Evolutionary conservation across 148 eudicot genomes (phyloP).

Genomic region (Silene latifolia): DNA sequence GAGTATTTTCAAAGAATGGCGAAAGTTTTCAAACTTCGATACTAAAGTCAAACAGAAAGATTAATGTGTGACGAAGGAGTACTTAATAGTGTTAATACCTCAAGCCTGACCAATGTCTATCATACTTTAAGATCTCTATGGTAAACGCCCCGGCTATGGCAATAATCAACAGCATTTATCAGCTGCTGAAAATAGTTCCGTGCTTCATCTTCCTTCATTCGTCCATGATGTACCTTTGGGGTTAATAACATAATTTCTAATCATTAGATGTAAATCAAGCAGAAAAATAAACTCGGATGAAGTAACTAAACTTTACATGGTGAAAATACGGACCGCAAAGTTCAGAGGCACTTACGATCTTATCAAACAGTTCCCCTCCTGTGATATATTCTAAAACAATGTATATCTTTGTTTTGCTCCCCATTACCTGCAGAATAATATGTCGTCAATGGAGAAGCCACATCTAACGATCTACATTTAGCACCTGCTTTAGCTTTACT

Average conservation of each 20-base stretch:
- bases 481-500: no score
- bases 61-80: not conserved
- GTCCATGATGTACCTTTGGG: conserved; percentile 68
- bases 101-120: not conserved
- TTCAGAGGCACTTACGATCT: conserved; percentile 63
- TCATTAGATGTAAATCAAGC: not conserved
- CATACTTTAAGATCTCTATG: conserved; percentile 90
- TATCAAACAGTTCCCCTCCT: conserved; percentile 96
- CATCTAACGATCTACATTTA: no score
- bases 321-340: not conserved
- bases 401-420: conserved; percentile 85
- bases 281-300: not conserved
- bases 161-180: conserved; percentile 89
- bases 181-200: conserved; percentile 95
- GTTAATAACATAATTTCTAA: conserved; percentile 6
- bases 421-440: conserved; percentile 69
- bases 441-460: not conserved
- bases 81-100: not conserved
- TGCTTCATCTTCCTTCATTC: conserved; percentile 94
- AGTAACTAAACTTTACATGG: not conserved
- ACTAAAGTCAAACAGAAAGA: not conserved
- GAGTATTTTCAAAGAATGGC: no score
- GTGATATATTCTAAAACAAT: conserved; percentile 86
- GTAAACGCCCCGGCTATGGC: conserved; percentile 98
- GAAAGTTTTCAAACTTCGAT: not conserved